Conservation (phyloP, 2,329 filamentous ascomycete genomes). For the Sporothrix curviconia region DNA sequence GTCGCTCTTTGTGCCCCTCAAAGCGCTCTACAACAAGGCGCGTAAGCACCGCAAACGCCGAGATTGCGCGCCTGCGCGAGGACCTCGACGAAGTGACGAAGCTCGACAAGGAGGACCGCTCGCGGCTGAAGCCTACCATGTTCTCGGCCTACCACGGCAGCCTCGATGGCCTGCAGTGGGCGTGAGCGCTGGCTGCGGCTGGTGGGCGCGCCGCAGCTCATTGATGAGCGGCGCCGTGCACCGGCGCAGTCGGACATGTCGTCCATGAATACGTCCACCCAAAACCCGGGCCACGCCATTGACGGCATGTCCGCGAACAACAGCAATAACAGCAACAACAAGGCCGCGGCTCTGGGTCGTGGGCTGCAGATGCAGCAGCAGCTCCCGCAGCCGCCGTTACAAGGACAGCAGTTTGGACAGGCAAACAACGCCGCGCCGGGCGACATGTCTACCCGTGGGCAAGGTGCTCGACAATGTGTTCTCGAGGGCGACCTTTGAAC, state of each 20-base stretch:
- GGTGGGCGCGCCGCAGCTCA: constrained; percentile 28
- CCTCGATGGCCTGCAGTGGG: constrained; percentile 41
- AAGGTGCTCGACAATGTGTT: constrained; percentile 33
- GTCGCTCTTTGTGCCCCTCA: constrained; percentile 47
- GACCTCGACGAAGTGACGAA: constrained; percentile 43
- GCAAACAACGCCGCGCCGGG: no score
- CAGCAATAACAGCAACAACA: no score
- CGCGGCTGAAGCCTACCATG: constrained; percentile 36
- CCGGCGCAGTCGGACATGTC: neutral
- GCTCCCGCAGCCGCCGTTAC: neutral
- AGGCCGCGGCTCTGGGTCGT: no score
- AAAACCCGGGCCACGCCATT: neutral
- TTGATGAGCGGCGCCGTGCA: constrained; percentile 4
- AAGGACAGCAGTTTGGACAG: constrained; percentile 1
- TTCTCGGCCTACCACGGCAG: constrained; percentile 43
- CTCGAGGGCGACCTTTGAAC: constrained; percentile 30
- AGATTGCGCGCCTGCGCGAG: constrained; percentile 42
- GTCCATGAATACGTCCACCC: neutral
- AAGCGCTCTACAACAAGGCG: constrained; percentile 48
- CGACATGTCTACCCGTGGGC: constrained; percentile 20
- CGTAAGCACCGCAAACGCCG: constrained; percentile 44
- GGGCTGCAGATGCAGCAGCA: constrained; percentile 11
- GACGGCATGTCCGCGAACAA: neutral
- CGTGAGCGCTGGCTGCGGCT: constrained; percentile 47
- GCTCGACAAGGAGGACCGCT: constrained; percentile 44